Evolutionary conservation across 2,329 filamentous ascomycete genomes (phyloP), one percentile per base, ranked within the genome.

Genomic region (Phoma sp.): DNA sequence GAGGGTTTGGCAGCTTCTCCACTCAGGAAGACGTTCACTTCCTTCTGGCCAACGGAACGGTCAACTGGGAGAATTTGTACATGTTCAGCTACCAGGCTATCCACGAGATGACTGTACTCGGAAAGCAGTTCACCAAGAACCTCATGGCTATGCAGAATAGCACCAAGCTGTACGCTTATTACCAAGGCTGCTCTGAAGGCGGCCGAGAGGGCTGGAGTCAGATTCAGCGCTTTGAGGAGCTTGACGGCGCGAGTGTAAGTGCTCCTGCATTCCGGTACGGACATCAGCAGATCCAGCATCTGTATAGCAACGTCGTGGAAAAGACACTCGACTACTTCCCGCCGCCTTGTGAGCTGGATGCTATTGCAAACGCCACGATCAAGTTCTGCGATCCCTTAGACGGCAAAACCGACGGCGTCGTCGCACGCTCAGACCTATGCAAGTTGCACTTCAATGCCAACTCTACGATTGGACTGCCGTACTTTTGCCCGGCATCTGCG

Each of bases 341-440:
- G 11, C 74, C 70, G 15, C 73, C 75, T 11, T 81, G 79, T 60
- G 80, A 81, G 42, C 61, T 84, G 12, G 72, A 76, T 5, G 79
- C 78, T 61, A 84, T 85, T 38, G 76, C 81, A 17, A 85, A 84
- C 61, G 73, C 76, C 32, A 85, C 83, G 5, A 84, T 86, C 39
- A 72, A 73, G 1, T 78, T 78, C 29, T 87, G 84, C 43, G 83
- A 86, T 56, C 72, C 77, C 7, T 73, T 86, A 5, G 84, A 86
- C 49, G 83, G 84, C 5, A 75, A 76, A 37, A 77, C 74, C 0
- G 83, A 86, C 49, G 82, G 83, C 11, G 81, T 86, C 4, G 75
- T 86, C 36, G 73, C 78, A 7, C 75, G 80, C 5, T 77, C 76
- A 0, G 79, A 82, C 46, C 74, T 82, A 7, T 82, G 79, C 74